Evolutionary conservation across 2,329 filamentous ascomycete genomes (phyloP), one percentile per base, ranked within the genome.

Genomic region (Hymenoscyphus scutula): DNA sequence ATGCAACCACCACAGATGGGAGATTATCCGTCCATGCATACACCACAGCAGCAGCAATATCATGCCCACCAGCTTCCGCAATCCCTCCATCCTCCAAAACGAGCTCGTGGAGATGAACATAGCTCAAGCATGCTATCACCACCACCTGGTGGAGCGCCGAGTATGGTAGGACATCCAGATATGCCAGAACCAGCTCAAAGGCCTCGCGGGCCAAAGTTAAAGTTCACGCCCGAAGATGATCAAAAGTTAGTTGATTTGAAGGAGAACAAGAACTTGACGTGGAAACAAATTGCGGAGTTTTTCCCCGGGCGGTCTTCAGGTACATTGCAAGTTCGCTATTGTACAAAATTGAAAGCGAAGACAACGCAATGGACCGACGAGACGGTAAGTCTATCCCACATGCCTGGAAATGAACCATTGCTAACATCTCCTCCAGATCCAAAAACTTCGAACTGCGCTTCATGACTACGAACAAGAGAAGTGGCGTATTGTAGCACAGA

Each of bases 221-320:
- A 97, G 77, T 97, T 97, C 74, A 97, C 92, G 0, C 87, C 91
- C 10, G 92, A 96, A 75, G 93, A 97, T 74, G 93, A 97, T 76
- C 88, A 90, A 69, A 79, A 96, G 56, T 81, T 97, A 60, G 88
- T 97, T 62, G 91, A 96, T 73, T 80, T 97, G 65, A 97, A 97
- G 76, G 93, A 97, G 77, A 93, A 95, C 73, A 96, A 95, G 76
- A 93, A 91, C 73, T 81, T 97, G 74, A 96, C 93, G 4, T 97
- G 93, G 93, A 97, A 96, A 78, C 93, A 97, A 80, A 97, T 97
- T 72, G 91, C 92, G 62, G 93, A 97, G 73, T 97, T 97, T 77
- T 97, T 97, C 70, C 93, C 93, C 0, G 93, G 92, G 1, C 83
- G 93, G 62, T 95, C 91, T 63, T 96, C 91, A 54, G 93, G 93